phyloP scores from a whole-genome alignment of 345 rosid genomes.

The Boechera retrofracta region DNA sequence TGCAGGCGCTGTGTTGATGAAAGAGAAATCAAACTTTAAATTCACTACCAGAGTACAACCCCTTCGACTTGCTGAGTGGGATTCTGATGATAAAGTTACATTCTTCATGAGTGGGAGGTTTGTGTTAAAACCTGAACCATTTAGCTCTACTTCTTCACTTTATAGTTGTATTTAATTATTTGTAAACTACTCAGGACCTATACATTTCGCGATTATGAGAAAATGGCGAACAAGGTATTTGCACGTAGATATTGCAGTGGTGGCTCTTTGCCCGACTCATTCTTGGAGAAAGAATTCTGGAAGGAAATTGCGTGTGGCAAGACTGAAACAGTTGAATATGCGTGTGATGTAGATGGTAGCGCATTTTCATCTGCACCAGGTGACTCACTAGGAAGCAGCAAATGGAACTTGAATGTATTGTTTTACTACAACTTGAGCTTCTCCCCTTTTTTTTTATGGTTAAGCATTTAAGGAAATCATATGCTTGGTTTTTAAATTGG shows the following conservation, averaged over 20 bases:
- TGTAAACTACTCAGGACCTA: constrained; percentile 75
- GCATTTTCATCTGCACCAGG: constrained; percentile 92
- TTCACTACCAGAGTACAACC: constrained; percentile 99
- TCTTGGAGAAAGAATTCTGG: constrained; percentile 99
- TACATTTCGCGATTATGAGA: constrained; percentile 95
- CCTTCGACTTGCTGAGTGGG: constrained; percentile 98
- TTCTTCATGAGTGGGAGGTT: constrained; percentile 99
- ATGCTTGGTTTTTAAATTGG: constrained; percentile 13
- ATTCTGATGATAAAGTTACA: constrained; percentile 85
- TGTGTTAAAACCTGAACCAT: constrained; percentile 37
- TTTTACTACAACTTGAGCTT: constrained; percentile 37
- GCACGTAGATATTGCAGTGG: constrained; percentile 91
- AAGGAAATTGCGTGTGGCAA: constrained; percentile 93
- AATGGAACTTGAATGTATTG: constrained; percentile 96
- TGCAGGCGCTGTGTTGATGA: constrained; percentile 90
- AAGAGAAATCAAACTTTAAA: constrained; percentile 88
- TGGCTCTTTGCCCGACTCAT: constrained; percentile 86
- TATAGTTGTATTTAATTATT: constrained; percentile 34
- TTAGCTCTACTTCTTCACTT: constrained; percentile 12
- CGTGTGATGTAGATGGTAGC: constrained; percentile 99
- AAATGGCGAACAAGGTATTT: constrained; percentile 97
- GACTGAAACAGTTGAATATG: constrained; percentile 98
- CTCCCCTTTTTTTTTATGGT: constrained; percentile 6
- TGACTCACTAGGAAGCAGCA: constrained; percentile 97
- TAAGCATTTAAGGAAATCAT: neutral